Percentiles rank a stretch among this genome's conserved stretches.
Conservation (phyloP, 177 flowering plant species). For the Tripterygium wilfordii region DNA sequence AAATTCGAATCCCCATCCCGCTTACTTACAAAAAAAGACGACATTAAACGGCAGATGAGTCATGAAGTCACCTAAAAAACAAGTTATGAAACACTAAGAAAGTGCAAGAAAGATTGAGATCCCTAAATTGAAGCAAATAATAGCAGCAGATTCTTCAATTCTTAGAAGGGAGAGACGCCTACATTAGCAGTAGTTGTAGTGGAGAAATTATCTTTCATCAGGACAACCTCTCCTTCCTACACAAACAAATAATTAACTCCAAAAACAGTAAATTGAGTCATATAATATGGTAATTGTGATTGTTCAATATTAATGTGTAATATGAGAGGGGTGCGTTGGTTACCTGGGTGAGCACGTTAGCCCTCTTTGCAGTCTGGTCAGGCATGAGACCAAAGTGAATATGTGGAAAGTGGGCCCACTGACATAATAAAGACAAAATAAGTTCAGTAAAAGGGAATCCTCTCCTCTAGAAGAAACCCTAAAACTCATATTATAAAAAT, state of each 20-base stretch:
- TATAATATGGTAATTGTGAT: background rate
- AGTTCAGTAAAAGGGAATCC: slow-evolving; percentile 13
- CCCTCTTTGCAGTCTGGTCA: slow-evolving; percentile 46
- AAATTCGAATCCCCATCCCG: too few relatives aligned
- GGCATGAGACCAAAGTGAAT: slow-evolving; percentile 68
- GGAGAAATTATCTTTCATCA: slow-evolving; percentile 45
- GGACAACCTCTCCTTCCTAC: slow-evolving; percentile 49
- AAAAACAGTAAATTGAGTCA: background rate
- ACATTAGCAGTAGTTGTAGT: slow-evolving; percentile 47
- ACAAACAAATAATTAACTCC: slow-evolving; percentile 3
- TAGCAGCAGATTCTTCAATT: too few relatives aligned
- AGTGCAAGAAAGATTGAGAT: too few relatives aligned
- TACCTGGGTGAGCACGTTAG: slow-evolving; percentile 55
- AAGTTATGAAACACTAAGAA: background rate
- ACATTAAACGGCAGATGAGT: too few relatives aligned
- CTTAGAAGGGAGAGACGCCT: slow-evolving; percentile 45
- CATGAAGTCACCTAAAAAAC: too few relatives aligned
- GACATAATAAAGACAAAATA: slow-evolving; percentile 11
- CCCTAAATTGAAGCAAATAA: background rate
- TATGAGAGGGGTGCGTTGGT: background rate
- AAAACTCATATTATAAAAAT: background rate
- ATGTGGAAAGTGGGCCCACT: slow-evolving; percentile 81
- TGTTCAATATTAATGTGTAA: background rate
- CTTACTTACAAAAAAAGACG: too few relatives aligned
- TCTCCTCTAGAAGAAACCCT: background rate